Percentiles rank a stretch among this genome's conserved stretches.
phyloP scores from a whole-genome alignment of 176 grass and related monocot genomes.

The Panicum miliaceum region DNA sequence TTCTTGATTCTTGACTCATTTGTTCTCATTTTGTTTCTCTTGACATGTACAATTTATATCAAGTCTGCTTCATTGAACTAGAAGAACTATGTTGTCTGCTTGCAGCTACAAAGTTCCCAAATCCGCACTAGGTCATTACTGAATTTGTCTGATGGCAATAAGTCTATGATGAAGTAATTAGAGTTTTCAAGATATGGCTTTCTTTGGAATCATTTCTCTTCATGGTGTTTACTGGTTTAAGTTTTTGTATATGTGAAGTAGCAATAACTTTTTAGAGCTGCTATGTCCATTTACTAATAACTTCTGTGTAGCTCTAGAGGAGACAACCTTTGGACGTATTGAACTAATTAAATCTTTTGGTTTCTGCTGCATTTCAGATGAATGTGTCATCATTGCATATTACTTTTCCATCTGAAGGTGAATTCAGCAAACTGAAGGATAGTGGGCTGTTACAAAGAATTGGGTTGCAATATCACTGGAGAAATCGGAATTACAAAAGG shows the following conservation, averaged over 20 bases:
- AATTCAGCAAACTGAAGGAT: conserved; percentile 80
- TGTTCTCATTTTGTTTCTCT: neutral
- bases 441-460: conserved; percentile 80
- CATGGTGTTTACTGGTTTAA: conserved; percentile 25
- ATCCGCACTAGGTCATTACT: neutral
- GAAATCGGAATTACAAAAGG: conserved; percentile 92
- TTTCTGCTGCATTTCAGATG: conserved; percentile 64
- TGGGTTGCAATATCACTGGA: conserved; percentile 96
- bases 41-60: neutral
- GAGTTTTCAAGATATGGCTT: conserved; percentile 1
- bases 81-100: conserved; percentile 6
- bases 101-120: conserved; percentile 33
- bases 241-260: conserved; percentile 15
- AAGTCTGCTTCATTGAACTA: conserved; percentile 25
- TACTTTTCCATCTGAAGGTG: conserved; percentile 94
- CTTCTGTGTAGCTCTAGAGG: neutral
- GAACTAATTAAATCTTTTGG: conserved; percentile 23
- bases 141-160: neutral
- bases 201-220: conserved; percentile 9
- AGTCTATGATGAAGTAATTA: conserved; percentile 4
- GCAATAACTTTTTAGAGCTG: neutral
- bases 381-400: conserved; percentile 85
- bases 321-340: conserved; percentile 5
- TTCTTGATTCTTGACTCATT: neutral
- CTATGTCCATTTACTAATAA: neutral